Percentiles rank a stretch among this genome's conserved stretches.
These are phyloP conservation scores for Ophiocordyceps australis DNA, from an alignment of 2,329 filamentous ascomycete species.

Conservation along the genomic window DNA sequence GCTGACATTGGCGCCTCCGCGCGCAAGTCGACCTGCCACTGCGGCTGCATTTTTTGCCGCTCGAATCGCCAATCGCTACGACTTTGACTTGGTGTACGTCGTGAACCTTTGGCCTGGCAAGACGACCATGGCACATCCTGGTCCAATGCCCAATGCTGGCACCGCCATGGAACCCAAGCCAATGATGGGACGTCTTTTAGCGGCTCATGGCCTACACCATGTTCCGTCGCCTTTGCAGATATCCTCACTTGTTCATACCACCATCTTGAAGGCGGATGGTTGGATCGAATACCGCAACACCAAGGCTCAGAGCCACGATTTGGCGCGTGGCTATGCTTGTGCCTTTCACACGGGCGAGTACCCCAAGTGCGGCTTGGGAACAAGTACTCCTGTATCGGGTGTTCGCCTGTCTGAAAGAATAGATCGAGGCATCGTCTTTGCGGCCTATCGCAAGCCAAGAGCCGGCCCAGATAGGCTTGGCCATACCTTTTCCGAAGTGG, in stretches of 20 bases:
- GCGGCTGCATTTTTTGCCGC: constrained; percentile 34
- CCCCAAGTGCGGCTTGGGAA: constrained; percentile 8
- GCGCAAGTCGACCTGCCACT: constrained; percentile 22
- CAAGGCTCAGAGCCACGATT: constrained; percentile 21
- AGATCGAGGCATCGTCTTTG: constrained; percentile 36
- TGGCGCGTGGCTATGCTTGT: constrained; percentile 32
- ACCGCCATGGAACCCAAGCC: constrained; percentile 4
- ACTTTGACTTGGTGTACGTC: constrained; percentile 40
- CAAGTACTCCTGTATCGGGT: constrained; percentile 8
- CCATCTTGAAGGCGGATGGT: constrained; percentile 26
- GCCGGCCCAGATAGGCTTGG: constrained; percentile 15
- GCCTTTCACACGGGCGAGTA: constrained; percentile 29
- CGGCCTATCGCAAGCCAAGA: constrained; percentile 31
- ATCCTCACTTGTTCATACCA: constrained; percentile 26
- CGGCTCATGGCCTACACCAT: constrained; percentile 33
- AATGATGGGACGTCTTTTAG: constrained; percentile 31
- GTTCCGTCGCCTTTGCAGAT: constrained; percentile 33
- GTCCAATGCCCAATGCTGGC: no score
- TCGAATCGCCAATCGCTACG: constrained; percentile 33
- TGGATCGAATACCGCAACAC: constrained; percentile 35
- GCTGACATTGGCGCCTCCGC: constrained; percentile 25
- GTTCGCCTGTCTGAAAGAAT: constrained; percentile 9
- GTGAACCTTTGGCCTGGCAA: constrained; percentile 35
- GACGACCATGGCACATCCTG: constrained; percentile 1
- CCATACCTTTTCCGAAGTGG: constrained; percentile 15